These are phyloP conservation scores for Trametes maxima DNA, from an alignment of 768 basidiomycete species.

Conservation along the genomic window DNA sequence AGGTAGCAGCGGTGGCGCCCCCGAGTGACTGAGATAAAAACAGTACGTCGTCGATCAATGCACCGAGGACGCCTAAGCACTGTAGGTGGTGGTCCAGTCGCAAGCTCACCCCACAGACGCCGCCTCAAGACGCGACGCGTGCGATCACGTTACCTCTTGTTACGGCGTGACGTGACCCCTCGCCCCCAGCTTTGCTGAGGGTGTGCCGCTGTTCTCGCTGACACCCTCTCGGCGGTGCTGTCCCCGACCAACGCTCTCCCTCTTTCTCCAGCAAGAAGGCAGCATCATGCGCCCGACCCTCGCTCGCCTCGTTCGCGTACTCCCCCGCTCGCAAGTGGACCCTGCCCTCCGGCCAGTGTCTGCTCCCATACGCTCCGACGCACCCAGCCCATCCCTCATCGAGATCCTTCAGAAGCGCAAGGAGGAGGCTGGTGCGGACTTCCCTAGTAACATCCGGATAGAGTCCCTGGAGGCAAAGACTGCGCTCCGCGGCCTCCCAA, in stretches of 20 bases:
- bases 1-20: too few species aligned
- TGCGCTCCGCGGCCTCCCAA: conserved; percentile 43
- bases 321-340: conserved; percentile 38
- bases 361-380: conserved; percentile 30
- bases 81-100: background rate
- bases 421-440: conserved; percentile 40
- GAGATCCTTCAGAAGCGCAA: conserved; percentile 45
- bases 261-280: background rate
- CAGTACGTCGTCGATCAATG: too few species aligned
- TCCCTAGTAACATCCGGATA: conserved; percentile 53
- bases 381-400: conserved; percentile 38
- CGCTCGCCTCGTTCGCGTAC: conserved; percentile 39
- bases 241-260: background rate
- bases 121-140: background rate
- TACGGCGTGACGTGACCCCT: conserved; percentile 2
- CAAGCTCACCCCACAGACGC: background rate
- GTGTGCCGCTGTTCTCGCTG: conserved; percentile 1
- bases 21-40: too few species aligned
- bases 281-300: conserved; percentile 37
- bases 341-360: conserved; percentile 29
- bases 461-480: conserved; percentile 46
- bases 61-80: background rate
- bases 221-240: background rate
- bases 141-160: conserved; percentile 4
- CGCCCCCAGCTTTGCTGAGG: background rate